These are phyloP conservation scores for Glycine latifolia DNA, from an alignment of 306 rosid species.

Conservation along the genomic window DNA sequence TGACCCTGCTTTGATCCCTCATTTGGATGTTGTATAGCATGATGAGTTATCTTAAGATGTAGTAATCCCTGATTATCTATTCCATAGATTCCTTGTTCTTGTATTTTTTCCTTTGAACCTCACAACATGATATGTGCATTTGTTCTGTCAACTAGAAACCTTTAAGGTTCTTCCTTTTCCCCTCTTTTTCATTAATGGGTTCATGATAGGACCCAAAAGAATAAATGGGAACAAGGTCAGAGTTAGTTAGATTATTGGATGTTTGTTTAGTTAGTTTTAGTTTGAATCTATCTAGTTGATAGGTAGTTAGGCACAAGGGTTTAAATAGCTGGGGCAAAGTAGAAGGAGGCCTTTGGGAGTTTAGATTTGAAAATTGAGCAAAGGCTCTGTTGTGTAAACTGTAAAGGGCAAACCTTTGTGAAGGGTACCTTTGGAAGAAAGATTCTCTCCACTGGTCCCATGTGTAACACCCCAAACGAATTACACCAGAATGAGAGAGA, in stretches of 20 bases:
- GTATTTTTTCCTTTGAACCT: conserved; percentile 13
- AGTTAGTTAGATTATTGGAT: not conserved
- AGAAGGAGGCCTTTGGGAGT: not conserved
- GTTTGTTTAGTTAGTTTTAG: not conserved
- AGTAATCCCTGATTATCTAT: not conserved
- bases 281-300: not conserved
- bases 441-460: not conserved
- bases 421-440: not conserved
- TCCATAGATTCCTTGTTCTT: conserved; percentile 26
- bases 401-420: not conserved
- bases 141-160: conserved; percentile 32
- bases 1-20: not conserved
- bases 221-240: not conserved
- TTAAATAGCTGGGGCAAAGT: not conserved
- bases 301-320: not conserved
- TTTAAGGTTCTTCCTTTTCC: conserved; percentile 33
- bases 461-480: no score
- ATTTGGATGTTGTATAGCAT: not conserved
- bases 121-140: not conserved
- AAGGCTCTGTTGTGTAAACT: not conserved
- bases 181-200: not conserved
- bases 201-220: not conserved
- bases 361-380: not conserved
- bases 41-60: not conserved
- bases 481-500: no score